Evolutionary conservation across 1,284 basidiomycete genomes (phyloP), one percentile per base, ranked within the genome.

Genomic region (Mycena citricolor): DNA sequence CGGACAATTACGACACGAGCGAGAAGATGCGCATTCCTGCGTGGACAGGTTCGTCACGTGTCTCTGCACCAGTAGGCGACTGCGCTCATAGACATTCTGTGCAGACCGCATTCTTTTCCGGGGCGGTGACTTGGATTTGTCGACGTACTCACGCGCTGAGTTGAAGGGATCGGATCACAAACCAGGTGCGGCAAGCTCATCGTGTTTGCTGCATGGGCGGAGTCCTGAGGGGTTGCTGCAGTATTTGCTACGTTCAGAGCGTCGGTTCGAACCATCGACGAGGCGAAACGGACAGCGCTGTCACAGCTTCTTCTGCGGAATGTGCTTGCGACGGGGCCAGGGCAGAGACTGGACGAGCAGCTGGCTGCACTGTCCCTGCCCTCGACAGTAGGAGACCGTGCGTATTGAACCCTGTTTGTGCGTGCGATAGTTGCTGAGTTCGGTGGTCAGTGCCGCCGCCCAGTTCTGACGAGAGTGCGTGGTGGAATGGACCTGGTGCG

Each of bases 11-110:
- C 63, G 97, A 99, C 63, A 88, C 92, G 3, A 91, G 91, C 53
- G 97, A 99, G 65, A 99, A 99, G 70, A 81, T 87, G 74, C 81
- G 97, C 6, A 88, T 97, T 60, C 97, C 97, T 1, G 92, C 95
- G 7, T 99, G 95, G 94, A 99, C 94, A 57, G 91, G 90, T 91
- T 48, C 44, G 74, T 49, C 17, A 30, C 24, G n/a, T 19, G 23
- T 29, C 20, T 21, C 32, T 19, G 16, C 8, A 28, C 22, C 32
- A 12, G 26, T 22, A 26, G 10, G 3, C n/a, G 24, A 13, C 7
- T n/a, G 8, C 23, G 23, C 16, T 26, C 39, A 49, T 24, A 37
- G 29, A 42, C n/a, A 42, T 44, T 28, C 16, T 37, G 17, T 32
- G 32, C 56, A 91, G 94, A 97, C 68, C 87, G 94, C n/a, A 81